Base-by-base conservation (phyloP, 805 yeast species). In the Brettanomyces custersianus region DNA sequence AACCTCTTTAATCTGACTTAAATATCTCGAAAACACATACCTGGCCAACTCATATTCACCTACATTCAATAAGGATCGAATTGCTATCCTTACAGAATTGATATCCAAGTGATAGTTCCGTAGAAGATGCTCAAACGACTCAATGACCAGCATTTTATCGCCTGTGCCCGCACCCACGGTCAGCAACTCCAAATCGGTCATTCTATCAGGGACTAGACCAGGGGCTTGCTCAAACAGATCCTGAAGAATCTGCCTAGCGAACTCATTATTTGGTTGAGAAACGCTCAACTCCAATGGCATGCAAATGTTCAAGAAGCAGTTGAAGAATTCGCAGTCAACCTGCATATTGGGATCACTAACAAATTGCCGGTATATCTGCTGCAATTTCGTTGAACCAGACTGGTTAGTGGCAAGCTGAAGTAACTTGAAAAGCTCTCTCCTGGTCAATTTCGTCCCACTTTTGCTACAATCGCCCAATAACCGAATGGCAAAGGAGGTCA, bases 381-480 rank as follows among this genome's bases (percentile, higher is more conserved):
- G 11, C 21, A 24, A 16, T 25, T 28, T 15, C 13, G 29, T 11
- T n/a, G 15, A 20, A 20, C 13, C 31, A 17, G 20, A 17, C 22
- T 12, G 12, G 20, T 15, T 17, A 4, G 26, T 15, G 31, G 32
- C 26, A 5, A 27, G 10, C 4, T 17, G 12, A 13, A 34, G 26
- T n/a, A 34, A 12, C 17, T 15, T 19, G 26, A 34, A 34, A 12
- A 34, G 26, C 32, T 34, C 37, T 16, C n/a, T n/a, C 6, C 12
- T 17, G 4, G 32, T 34, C 20, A 34, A 22, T 19, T 34, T 34
- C 25, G 21, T 20, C 8, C 27, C 32, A 24, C 32, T 18, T 4
- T 15, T 9, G 13, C 26, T 34, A 13, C 25, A 20, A 24, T 34
- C 37, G 12, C 28, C 37, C 23, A 33, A 20, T 9, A 33, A 9